These are phyloP conservation scores for Austropuccinia psidii DNA, from an alignment of 1,284 basidiomycete genomes.

Conservation along the genomic window DNA sequence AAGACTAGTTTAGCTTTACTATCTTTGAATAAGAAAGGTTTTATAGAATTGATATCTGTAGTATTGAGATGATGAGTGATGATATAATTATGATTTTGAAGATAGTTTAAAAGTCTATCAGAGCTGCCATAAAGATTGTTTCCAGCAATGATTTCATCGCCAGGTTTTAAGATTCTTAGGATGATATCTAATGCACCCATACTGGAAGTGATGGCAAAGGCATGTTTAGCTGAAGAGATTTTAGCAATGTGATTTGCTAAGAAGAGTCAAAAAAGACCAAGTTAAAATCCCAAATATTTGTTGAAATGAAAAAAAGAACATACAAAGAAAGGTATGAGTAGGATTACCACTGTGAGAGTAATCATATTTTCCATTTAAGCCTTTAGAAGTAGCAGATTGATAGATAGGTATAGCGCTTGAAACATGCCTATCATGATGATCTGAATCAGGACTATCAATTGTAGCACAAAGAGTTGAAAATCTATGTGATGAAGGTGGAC, in stretches of 20 bases:
- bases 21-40: constrained; percentile 61
- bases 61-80: constrained; percentile 91
- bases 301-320: too few species aligned
- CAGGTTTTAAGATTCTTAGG: constrained; percentile 83
- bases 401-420: constrained; percentile 93
- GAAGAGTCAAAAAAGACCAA: background rate
- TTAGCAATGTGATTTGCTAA: constrained; percentile 85
- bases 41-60: constrained; percentile 61
- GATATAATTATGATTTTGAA: constrained; percentile 78
- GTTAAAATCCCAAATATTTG: background rate
- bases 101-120: constrained; percentile 78
- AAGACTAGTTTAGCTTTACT: constrained; percentile 75
- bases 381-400: constrained; percentile 97
- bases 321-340: constrained; percentile 85
- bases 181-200: constrained; percentile 98
- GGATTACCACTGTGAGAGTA: constrained; percentile 95
- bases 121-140: constrained; percentile 96
- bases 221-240: constrained; percentile 78
- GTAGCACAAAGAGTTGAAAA: constrained; percentile 81
- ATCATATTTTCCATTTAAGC: constrained; percentile 79
- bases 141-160: constrained; percentile 88
- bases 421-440: constrained; percentile 90
- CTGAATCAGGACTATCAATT: constrained; percentile 63
- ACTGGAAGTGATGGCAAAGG: constrained; percentile 85
- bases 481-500: background rate